Percentiles rank a stretch among this genome's conserved stretches.
phyloP scores from a whole-genome alignment of 352 stramenopile species.

The Albugo candida region DNA sequence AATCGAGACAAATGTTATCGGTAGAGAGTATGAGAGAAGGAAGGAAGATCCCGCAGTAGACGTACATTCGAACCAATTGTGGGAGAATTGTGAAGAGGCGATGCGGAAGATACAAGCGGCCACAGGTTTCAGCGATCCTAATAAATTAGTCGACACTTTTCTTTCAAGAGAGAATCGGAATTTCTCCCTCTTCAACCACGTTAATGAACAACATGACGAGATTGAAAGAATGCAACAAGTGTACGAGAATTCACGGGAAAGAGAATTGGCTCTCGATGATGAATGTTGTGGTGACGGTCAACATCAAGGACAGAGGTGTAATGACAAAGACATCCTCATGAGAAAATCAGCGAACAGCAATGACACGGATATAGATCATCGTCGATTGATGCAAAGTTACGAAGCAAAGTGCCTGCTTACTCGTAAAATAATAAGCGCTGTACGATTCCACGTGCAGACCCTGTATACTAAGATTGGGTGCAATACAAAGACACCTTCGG shows the following conservation, averaged over 20 bases:
- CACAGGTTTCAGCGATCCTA: conserved; percentile 83
- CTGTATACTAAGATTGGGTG: conserved; percentile 72
- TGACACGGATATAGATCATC: conserved; percentile 76
- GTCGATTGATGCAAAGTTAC: conserved; percentile 71
- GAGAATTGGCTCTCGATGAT: conserved; percentile 30
- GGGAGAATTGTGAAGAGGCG: conserved; percentile 90
- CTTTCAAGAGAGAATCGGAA: conserved; percentile 95
- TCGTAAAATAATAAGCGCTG: conserved; percentile 73
- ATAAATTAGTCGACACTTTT: conserved; percentile 84
- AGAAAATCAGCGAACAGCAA: conserved; percentile 78
- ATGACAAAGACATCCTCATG: conserved; percentile 33
- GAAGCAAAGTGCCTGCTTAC: conserved; percentile 79
- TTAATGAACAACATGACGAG: conserved; percentile 88
- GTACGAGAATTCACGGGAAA: conserved; percentile 41
- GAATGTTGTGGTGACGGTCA: conserved; percentile 65
- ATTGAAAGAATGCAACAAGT: conserved; percentile 84
- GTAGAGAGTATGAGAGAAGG: no score
- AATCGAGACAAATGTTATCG: no score
- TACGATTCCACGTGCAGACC: conserved; percentile 70
- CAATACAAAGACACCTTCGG: conserved; percentile 57
- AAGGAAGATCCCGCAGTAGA: no score
- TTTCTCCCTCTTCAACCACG: conserved; percentile 91
- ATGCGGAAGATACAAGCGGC: conserved; percentile 88
- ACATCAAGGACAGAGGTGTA: not conserved
- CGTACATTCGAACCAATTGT: not conserved